A percentile compares a stretch with the other conserved stretches of the same genome.
Conservation (phyloP, 2,329 filamentous ascomycete species). For the Microcyclospora tardicrescens region DNA sequence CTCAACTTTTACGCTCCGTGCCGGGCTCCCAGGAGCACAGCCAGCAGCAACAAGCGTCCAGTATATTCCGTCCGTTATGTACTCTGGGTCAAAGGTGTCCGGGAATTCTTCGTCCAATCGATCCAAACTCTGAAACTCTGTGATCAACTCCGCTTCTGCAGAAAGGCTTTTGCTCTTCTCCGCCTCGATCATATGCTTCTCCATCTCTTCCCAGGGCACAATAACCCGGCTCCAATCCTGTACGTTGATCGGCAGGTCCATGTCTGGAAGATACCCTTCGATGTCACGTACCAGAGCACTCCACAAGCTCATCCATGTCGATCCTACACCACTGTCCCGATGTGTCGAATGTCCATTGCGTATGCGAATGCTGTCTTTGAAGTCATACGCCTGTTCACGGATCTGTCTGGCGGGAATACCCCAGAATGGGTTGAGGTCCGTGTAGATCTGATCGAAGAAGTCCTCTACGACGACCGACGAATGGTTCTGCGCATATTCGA, state of each 20-base stretch:
- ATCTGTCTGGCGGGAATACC: constrained; percentile 30
- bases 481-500: constrained; percentile 29
- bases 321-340: constrained; percentile 39
- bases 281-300: constrained; percentile 29
- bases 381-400: constrained; percentile 27
- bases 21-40: constrained; percentile 27
- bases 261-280: constrained; percentile 31
- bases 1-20: constrained; percentile 16
- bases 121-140: constrained; percentile 15
- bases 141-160: constrained; percentile 18
- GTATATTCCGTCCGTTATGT: constrained; percentile 17
- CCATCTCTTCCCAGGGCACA: constrained; percentile 35
- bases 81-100: constrained; percentile 18
- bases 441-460: constrained; percentile 39
- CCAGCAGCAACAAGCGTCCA: constrained; percentile 31
- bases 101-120: constrained; percentile 13
- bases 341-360: constrained; percentile 39
- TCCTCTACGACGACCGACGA: constrained; percentile 37
- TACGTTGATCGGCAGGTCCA: constrained; percentile 35
- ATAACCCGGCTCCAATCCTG: constrained; percentile 38
- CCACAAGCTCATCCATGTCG: constrained; percentile 35
- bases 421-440: constrained; percentile 39
- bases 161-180: constrained; percentile 15
- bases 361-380: constrained; percentile 27
- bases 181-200: constrained; percentile 25